Evolutionary conservation across 1,284 basidiomycete genomes (phyloP), one percentile per base, ranked within the genome.

Genomic region (Trichosporon sp.): DNA sequence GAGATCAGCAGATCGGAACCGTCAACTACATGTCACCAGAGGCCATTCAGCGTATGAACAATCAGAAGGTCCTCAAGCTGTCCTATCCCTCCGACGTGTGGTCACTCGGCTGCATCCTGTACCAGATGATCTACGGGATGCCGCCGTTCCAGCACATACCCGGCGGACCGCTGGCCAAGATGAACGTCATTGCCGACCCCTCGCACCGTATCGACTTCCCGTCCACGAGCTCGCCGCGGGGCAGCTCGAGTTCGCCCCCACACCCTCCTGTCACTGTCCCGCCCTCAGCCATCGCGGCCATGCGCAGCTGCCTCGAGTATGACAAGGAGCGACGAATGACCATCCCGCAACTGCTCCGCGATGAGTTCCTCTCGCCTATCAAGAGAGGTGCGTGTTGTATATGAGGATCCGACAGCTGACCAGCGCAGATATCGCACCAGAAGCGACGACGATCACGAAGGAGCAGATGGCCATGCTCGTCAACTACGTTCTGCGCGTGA

Each of bases 11-110:
- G 89, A 89, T 96, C 70, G 93, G 93, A 1, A 94, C 92, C 0
- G 89, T 95, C 36, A 95, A 96, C 75, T 96, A 94, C 74, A 96
- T 96, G 93, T 92, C 90, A 33, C 93, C 93, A 0, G 93, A 96
- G 78, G 91, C 92, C 8, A 92, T 94, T 63, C 90, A 92, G 63
- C 73, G 72, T 56, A 81, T 78, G 76, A 81, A 80, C 67, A 77
- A 78, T 59, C 76, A 79, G 64, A 77, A 76, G 54, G 76, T 79
- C 6, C 66, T 80, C 19, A 81, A 81, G 71, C 75, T 75, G 52
- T 76, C 76, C 46, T 74, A 75, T 32, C 92, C 93, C 64, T 91
- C 92, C 56, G 95, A 99, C 80, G 85, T 96, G n/a, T 99, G 96
- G 96, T 92, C 95, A 16, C 83, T 98, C 16, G 96, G 95, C 1